phyloP scores from a whole-genome alignment of 2,329 filamentous ascomycete species.

The Ilyonectria mors-panacis region DNA sequence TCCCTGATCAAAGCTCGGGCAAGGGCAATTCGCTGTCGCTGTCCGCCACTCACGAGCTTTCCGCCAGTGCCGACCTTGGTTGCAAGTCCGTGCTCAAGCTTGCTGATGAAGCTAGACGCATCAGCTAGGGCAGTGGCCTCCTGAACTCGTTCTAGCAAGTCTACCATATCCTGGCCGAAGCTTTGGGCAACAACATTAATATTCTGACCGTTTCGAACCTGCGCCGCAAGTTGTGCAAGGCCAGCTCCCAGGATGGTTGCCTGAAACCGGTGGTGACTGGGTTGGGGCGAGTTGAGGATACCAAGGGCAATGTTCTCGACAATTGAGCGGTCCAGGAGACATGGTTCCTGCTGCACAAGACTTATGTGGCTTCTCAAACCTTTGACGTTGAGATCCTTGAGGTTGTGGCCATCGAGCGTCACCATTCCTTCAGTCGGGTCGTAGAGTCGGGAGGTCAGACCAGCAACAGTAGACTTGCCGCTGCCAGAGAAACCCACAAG shows the following conservation, averaged over 20 bases:
- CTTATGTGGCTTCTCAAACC: conserved; percentile 59
- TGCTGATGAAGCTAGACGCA: conserved; percentile 68
- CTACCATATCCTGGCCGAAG: conserved; percentile 60
- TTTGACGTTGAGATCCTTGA: conserved; percentile 64
- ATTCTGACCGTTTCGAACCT: conserved; percentile 66
- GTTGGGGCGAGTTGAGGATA: conserved; percentile 59
- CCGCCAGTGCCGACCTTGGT: conserved; percentile 69
- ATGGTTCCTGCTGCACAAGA: conserved; percentile 63
- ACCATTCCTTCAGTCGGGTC: conserved; percentile 66
- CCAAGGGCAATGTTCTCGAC: conserved; percentile 68
- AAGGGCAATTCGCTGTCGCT: conserved; percentile 72
- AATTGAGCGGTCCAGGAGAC: conserved; percentile 62
- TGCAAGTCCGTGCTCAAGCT: conserved; percentile 67
- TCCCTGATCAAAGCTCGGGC: conserved; percentile 71
- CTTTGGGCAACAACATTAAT: conserved; percentile 60
- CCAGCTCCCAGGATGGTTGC: conserved; percentile 63
- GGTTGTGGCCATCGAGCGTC: conserved; percentile 62
- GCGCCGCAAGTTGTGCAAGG: conserved; percentile 65
- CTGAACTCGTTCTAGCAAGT: conserved; percentile 67
- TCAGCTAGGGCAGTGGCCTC: conserved; percentile 71
- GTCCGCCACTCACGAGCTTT: conserved; percentile 70
- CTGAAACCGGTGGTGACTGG: conserved; percentile 59
- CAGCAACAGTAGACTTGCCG: conserved; percentile 71
- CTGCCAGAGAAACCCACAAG: conserved; percentile 72
- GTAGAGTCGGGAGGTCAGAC: conserved; percentile 70